Evolutionary conservation across 202 grass and related monocot genomes (phyloP), one percentile per base, ranked within the genome.

Genomic region (Panicum virgatum): DNA sequence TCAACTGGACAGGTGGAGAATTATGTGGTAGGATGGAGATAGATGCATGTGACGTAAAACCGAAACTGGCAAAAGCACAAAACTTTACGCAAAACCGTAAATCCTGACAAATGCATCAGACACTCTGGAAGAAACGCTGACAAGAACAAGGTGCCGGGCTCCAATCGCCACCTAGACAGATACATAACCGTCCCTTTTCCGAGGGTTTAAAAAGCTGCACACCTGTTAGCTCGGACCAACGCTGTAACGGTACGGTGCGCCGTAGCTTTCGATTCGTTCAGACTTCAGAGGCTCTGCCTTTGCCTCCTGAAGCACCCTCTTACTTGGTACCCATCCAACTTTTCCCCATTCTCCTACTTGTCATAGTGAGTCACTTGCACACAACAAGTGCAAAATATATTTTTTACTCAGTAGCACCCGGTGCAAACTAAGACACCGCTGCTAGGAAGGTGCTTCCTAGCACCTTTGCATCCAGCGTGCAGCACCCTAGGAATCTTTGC

Each of bases 241-340:
- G 44, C 29, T 13, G 51, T 18, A 8, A 80, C 32, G 32, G 32
- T 34, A 81, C 51, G 30, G 3, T 58, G 25, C 56, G 8, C 18
- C 48, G 43, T 29, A 73, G 38, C 68, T 73, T 56, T 86, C 68
- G 18, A n/a, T 44, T 73, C 39, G n/a, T n/a, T n/a, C n/a, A n/a
- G n/a, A n/a, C n/a, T n/a, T n/a, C n/a, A n/a, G n/a, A 56, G 45
- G 27, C 37, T 73, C 9, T 73, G 40, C 22, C 19, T 34, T 34
- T 34, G 32, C 32, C 3, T 34, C 32, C 32, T n/a, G n/a, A n/a
- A n/a, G n/a, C n/a, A n/a, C n/a, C n/a, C n/a, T n/a, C n/a, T n/a
- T n/a, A n/a, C n/a, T n/a, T n/a, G n/a, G n/a, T n/a, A n/a, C n/a
- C n/a, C n/a, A n/a, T n/a, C n/a, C n/a, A n/a, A n/a, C n/a, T n/a